Evolutionary conservation across 306 rosid species (phyloP), one percentile per base, ranked within the genome.

Genomic region (Citrullus colocynthis): DNA sequence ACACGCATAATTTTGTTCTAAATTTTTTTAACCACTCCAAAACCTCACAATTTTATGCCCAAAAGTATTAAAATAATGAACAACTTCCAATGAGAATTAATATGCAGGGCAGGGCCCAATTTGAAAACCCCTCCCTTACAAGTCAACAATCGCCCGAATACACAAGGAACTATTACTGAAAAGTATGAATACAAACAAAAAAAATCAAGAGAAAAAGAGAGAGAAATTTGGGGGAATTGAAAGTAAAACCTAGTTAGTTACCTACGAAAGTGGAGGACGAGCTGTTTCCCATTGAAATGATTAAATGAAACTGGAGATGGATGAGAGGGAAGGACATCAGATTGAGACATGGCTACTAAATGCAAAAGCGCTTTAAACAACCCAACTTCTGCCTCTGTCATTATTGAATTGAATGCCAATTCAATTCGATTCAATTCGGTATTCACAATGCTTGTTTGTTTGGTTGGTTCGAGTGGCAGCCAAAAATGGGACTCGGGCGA

Each of bases 1-100:
- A 82, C 86, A 80, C 73, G 76, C 75, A 61, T 56, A 81, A 80
- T 67, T 56, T 84, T 51, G 30, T 74, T 6, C 24, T 72, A 48
- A 41, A 32, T 49, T 42, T 41, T 48, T 67, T 6, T 5, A 58
- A 74, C 9, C 56, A 24, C 24, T 72, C 24, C 24, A 70, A 45
- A 24, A 70, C 20, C 39, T 70, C 57, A 45, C 76, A 45, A 48
- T 20, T 24, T 70, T 13, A 41, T 41, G 7, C 32, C 54, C 4
- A 64, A 1, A 52, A 18, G 45, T 37, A 65, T 65, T 18, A 36
- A 65, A 32, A 52, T 52, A 48, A 48, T 48, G 4, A 13, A 12
- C 54, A 48, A 13, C 16, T 48, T 48, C 39, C 75, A 39, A 20
- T 5, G 37, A 45, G 10, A 70, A 48, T 28, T 49, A 44, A 28